Base-by-base conservation (phyloP, 1,284 basidiomycete species). In the Boletus albobrunnescens region DNA sequence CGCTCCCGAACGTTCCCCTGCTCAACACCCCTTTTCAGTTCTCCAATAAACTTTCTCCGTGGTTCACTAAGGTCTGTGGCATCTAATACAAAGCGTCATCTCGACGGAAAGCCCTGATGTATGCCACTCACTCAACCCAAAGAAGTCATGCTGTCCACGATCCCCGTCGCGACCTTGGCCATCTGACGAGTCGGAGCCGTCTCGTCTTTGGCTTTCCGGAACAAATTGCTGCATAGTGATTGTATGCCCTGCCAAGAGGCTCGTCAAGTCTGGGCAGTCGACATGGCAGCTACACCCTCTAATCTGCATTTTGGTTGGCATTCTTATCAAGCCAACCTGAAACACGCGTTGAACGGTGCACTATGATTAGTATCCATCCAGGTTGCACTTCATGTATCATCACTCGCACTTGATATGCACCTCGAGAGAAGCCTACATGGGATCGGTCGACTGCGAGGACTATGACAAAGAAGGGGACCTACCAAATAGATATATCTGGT, bases 401-500 rank as follows among this genome's bases (percentile, higher is more conserved):
- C 14, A 63, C 41, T 16, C 59, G 49, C 12, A 64, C 66, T 53
- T 69, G 68, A 40, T 70, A 69, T 23, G 69, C 69, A 1, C 68
- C 47, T 12, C 47, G 30, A 17, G 47, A 48, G 16, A 46, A 48
- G 12, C 47, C 47, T 48, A n/a, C n/a, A 32, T n/a, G n/a, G n/a
- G n/a, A n/a, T n/a, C n/a, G n/a, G n/a, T n/a, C n/a, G n/a, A n/a
- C n/a, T n/a, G n/a, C n/a, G n/a, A n/a, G n/a, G n/a, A n/a, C n/a
- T n/a, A n/a, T n/a, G n/a, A n/a, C n/a, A n/a, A n/a, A n/a, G 19
- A 38, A 28, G 3, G 5, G 12, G 9, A 47, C 47, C 5, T 24
- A 49, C 47, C 47, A 10, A 49, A 49, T 6, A 49, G 37, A 32
- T 49, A 49, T 40, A 49, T 49, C 20, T 47, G 44, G 14, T 49